Evolutionary conservation across 768 basidiomycete genomes (phyloP), one percentile per base, ranked within the genome.

Genomic region (Suillus cothurnatus): DNA sequence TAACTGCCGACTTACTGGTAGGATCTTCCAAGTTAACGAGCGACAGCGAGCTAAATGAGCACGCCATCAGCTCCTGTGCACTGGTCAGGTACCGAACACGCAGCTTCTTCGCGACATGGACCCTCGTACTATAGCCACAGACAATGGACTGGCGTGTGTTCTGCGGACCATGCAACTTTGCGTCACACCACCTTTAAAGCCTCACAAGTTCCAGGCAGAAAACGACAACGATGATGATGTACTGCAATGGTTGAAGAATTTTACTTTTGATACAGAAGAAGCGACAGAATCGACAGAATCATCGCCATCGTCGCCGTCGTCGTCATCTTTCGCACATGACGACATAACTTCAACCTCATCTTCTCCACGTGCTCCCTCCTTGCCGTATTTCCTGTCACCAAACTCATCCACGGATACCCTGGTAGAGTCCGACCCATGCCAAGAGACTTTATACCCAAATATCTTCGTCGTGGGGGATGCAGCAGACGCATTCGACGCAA

Each of bases 381-480:
- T 62, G 15, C 32, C n/a, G n/a, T 34, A n/a, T n/a, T 8, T 23
- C 61, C 65, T 26, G 6, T 61, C 23, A 61, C 55, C 23, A 55
- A 55, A 23, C 11, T 68, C 66, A 26, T 64, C 70, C 7, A 62
- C 49, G 41, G 62, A 53, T n/a, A 71, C 70, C 8, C 47, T 72
- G 8, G 26, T 65, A 8, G 66, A 67, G 26, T 21, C 55, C 11
- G 50, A 68, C 8, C 49, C 4, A 41, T 17, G 47, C 2, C 36
- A 32, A 31, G 11, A 26, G 23, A 79, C 78, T 26, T 77, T 81
- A 0, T 85, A 86, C 69, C 80, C 82, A 0, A 78, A 87, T 65
- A 80, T 90, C 15, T 90, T 89, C 69, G 87, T 82, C 11, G 73
- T 88, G 7, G 88, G 88, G 9, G 88, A 90, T 62, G 81, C 83